Percentiles rank a stretch among this genome's conserved stretches.
Conservation (phyloP, 2,329 filamentous ascomycete species). For the Exophiala viscosa region DNA sequence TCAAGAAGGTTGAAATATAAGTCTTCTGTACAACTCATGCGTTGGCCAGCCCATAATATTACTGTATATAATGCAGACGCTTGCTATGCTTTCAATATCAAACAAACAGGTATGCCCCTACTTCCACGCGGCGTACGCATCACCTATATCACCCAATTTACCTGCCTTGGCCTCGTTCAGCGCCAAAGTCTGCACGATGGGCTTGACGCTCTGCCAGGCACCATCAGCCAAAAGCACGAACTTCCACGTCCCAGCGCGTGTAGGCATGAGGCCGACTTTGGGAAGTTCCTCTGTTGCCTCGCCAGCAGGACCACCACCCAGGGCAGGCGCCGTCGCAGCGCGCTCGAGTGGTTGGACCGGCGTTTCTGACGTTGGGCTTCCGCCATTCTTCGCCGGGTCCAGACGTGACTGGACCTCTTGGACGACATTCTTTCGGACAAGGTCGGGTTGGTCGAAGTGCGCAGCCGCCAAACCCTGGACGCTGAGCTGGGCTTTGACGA, state of each 20-base stretch:
- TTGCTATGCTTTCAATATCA: not conserved
- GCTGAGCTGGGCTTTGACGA: slow-evolving; percentile 8
- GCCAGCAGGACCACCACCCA: not conserved
- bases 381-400: not conserved
- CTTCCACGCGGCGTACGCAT: slow-evolving; percentile 4
- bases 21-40: too few relatives aligned
- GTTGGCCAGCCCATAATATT: too few relatives aligned
- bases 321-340: not conserved
- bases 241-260: slow-evolving; percentile 1
- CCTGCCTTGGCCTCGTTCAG: slow-evolving; percentile 2
- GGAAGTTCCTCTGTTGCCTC: not conserved
- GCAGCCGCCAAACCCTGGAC: slow-evolving; percentile 9
- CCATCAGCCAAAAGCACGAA: slow-evolving; percentile 5
- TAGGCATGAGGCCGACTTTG: slow-evolving; percentile 7
- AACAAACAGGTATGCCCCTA: not conserved
- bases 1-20: too few relatives aligned
- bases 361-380: not conserved
- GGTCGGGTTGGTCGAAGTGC: slow-evolving; percentile 4
- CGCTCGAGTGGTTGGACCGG: not conserved
- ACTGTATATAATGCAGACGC: too few relatives aligned
- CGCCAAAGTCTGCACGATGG: slow-evolving; percentile 7
- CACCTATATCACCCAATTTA: not conserved
- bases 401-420: slow-evolving; percentile 3
- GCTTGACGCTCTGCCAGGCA: slow-evolving; percentile 10
- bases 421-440: slow-evolving; percentile 4